Conservation (phyloP, 2,329 filamentous ascomycete species). For the Colletotrichum sp. region DNA sequence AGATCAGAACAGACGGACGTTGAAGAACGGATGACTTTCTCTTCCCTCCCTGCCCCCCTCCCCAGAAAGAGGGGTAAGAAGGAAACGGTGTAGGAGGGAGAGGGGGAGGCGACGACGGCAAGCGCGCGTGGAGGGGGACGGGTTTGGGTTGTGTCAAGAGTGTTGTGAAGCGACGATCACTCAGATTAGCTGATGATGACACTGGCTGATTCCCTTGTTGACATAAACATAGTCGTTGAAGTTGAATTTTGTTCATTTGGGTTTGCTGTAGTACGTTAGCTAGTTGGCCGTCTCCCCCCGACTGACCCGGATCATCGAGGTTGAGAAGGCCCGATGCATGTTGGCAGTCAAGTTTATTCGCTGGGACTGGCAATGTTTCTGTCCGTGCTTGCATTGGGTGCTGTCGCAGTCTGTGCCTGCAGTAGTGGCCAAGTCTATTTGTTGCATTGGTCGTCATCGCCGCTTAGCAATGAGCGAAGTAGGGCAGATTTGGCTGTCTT, state of each 20-base stretch:
- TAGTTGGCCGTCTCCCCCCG: background rate
- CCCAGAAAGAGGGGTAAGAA: background rate
- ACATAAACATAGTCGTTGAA: background rate
- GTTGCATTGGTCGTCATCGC: background rate
- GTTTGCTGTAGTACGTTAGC: background rate
- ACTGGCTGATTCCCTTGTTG: background rate
- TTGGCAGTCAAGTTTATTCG: background rate
- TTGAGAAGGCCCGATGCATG: background rate
- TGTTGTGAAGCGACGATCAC: background rate
- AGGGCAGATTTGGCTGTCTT: background rate
- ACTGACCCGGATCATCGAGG: background rate
- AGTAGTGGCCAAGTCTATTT: background rate
- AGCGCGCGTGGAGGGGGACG: background rate
- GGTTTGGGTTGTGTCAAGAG: background rate
- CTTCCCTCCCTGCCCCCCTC: background rate
- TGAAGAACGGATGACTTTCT: background rate
- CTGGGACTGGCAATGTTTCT: background rate
- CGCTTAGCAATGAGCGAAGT: background rate
- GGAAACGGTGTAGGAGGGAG: background rate
- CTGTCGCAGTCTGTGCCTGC: background rate
- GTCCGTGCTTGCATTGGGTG: background rate
- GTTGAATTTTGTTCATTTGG: background rate
- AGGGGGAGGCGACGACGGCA: background rate
- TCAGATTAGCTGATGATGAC: background rate
- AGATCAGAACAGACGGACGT: background rate